Conservation (phyloP, 306 rosid species). For the Cicer pinnatifidum region DNA sequence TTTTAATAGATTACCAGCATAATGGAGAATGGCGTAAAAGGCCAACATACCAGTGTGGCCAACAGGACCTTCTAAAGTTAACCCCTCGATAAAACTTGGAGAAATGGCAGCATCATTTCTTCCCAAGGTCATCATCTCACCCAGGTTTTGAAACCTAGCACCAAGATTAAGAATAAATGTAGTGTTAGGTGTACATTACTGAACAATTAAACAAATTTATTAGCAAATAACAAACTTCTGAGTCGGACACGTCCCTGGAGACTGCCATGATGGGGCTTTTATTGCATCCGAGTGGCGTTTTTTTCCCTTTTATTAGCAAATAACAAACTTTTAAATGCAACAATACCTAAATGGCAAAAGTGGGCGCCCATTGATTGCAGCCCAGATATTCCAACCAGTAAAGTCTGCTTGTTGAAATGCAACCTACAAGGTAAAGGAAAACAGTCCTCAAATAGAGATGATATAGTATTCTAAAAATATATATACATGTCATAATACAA, state of each 20-base stretch:
- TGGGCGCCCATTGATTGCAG: conserved; percentile 92
- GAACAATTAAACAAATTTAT: conserved; percentile 1
- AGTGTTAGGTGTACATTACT: conserved; percentile 18
- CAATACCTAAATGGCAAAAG: conserved; percentile 91
- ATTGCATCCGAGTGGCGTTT: background rate
- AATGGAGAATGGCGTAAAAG: background rate
- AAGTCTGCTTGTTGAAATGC: conserved; percentile 99
- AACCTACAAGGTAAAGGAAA: conserved; percentile 59
- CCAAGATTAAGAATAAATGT: conserved; percentile 34
- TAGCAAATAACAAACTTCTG: conserved; percentile 25
- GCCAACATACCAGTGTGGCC: conserved; percentile 79
- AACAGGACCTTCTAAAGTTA: conserved; percentile 82
- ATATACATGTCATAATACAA: background rate
- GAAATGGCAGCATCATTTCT: conserved; percentile 88
- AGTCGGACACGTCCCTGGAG: background rate
- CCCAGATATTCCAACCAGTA: conserved; percentile 98
- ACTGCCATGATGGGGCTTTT: background rate
- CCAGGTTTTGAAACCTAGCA: conserved; percentile 87
- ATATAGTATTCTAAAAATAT: conserved; percentile 4
- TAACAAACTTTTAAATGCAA: conserved; percentile 28
- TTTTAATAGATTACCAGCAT: background rate
- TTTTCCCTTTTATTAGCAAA: conserved; percentile 1
- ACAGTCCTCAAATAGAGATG: conserved; percentile 36
- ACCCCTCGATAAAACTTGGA: conserved; percentile 90
- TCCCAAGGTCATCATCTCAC: conserved; percentile 96